Evolutionary conservation across 257 asterid genomes (phyloP), one percentile per base, ranked within the genome.

Genomic region (Plantago major): DNA sequence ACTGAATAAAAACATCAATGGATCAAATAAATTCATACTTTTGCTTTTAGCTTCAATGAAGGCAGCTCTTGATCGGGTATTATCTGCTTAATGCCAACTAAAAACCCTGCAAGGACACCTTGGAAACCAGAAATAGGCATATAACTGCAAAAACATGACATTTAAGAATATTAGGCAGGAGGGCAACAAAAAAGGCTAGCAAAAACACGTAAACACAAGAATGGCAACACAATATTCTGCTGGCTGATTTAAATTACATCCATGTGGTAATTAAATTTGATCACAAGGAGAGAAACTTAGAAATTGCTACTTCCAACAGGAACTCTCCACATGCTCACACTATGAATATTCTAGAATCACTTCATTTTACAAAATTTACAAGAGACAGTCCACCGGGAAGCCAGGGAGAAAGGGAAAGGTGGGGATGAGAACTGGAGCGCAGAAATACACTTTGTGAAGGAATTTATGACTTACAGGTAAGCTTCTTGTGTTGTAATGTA

Each of bases 41-140:
- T 90, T 45, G 86, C 86, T 74, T 81, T 90, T 65, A 90, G 63
- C 78, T 80, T 87, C 76, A 90, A 63, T 22, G 78, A 16, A 64
- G 93, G 68, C 63, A 90, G 78, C 82, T 90, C 95, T 74, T 90
- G 96, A 68, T 90, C 95, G 22, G 97, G 95, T 70, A 85, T 55
- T 59, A 90, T 90, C 73, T 90, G 97, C 70, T 90, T 90, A 67
- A 87, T 67, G 70, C 97, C 97, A 59, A 90, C 97, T 53, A 90
- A 76, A 71, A 90, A 76, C 62, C 97, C 97, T 37, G 85, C 77
- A 71, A 90, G 90, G 67, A 87, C 87, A 67, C 96, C 97, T 75
- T 90, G 93, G 79, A 90, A 90, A 67, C 97, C 97, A 77, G 93
- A 87, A 64, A 87, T 74, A 46, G 96, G 97, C 83, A 74, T 58